These are phyloP conservation scores for Corylus avellana DNA, from an alignment of 306 rosid genomes.

Conservation along the genomic window DNA sequence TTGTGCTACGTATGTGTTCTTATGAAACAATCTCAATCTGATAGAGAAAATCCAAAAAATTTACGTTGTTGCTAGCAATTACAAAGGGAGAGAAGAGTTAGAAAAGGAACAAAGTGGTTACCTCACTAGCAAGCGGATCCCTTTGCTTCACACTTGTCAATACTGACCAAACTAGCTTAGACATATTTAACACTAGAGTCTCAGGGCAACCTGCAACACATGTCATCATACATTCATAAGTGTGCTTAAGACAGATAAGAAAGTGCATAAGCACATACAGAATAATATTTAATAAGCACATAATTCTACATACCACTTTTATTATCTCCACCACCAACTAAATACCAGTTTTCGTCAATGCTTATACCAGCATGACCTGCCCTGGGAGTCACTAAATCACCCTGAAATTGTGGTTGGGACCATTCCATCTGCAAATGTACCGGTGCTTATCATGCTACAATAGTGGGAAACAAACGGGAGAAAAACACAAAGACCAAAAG, in stretches of 20 bases:
- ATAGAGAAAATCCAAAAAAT: neutral
- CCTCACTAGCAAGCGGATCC: conserved; percentile 98
- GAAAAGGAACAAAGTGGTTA: conserved; percentile 38
- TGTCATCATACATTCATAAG: conserved; percentile 24
- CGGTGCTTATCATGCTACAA: conserved; percentile 25
- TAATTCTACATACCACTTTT: conserved; percentile 59
- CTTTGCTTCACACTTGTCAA: conserved; percentile 73
- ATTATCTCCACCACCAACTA: conserved; percentile 98
- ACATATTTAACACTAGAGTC: conserved; percentile 82
- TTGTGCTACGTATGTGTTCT: neutral
- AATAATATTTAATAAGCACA: conserved; percentile 6
- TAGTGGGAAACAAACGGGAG: conserved; percentile 19
- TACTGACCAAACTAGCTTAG: conserved; percentile 86
- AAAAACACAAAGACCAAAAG: conserved; percentile 10
- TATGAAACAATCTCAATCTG: neutral
- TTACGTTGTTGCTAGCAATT: conserved; percentile 1
- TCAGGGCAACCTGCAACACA: conserved; percentile 78
- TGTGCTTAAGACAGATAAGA: neutral
- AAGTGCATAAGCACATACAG: conserved; percentile 9
- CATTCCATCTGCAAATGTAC: conserved; percentile 78
- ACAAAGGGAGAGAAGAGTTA: neutral
- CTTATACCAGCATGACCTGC: conserved; percentile 94
- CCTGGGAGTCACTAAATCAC: conserved; percentile 80
- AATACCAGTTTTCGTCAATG: conserved; percentile 79
- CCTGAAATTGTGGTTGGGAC: conserved; percentile 91